Evolutionary conservation across 305 asterid genomes (phyloP).

Genomic region (Fraxinus albicans): DNA sequence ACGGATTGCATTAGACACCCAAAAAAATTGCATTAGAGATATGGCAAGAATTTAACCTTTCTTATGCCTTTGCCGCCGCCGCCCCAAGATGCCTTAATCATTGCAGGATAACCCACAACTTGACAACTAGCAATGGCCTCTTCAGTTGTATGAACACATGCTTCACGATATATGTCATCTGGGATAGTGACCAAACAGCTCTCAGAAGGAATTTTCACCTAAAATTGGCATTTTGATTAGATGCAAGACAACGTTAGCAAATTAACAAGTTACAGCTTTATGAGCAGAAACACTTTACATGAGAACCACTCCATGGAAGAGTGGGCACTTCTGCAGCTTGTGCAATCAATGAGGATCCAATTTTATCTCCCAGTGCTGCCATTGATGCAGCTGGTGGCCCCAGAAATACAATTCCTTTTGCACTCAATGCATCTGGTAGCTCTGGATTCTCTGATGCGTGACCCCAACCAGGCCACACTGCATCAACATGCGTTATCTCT

Average conservation of each 20-base stretch:
- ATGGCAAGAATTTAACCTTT: slow-evolving; percentile 60
- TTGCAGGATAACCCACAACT: slow-evolving; percentile 97
- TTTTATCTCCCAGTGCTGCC: slow-evolving; percentile 98
- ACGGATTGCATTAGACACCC: slow-evolving; percentile 6
- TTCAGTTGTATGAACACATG: slow-evolving; percentile 95
- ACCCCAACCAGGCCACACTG: slow-evolving; percentile 99
- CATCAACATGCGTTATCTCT: slow-evolving; percentile 93
- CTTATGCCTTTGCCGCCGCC: slow-evolving; percentile 99
- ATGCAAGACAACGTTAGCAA: slow-evolving; percentile 17
- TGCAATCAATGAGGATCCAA: slow-evolving; percentile 95
- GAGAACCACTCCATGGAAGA: slow-evolving; percentile 99
- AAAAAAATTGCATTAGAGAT: slow-evolving; percentile 2
- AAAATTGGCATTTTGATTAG: slow-evolving; percentile 20
- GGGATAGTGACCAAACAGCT: slow-evolving; percentile 80
- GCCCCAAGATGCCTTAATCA: slow-evolving; percentile 99
- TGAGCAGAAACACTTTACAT: slow-evolving; percentile 47
- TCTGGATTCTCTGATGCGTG: slow-evolving; percentile 99
- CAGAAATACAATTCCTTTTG: slow-evolving; percentile 81
- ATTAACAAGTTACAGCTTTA: slow-evolving; percentile 19
- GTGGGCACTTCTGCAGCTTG: slow-evolving; percentile 99
- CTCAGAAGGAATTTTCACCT: slow-evolving; percentile 82
- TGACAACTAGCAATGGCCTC: slow-evolving; percentile 97
- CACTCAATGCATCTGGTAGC: slow-evolving; percentile 84
- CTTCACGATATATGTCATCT: slow-evolving; percentile 73
- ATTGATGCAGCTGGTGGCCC: slow-evolving; percentile 94